Conservation (phyloP, 208 protist species). For the Crithidia fasciculata region DNA sequence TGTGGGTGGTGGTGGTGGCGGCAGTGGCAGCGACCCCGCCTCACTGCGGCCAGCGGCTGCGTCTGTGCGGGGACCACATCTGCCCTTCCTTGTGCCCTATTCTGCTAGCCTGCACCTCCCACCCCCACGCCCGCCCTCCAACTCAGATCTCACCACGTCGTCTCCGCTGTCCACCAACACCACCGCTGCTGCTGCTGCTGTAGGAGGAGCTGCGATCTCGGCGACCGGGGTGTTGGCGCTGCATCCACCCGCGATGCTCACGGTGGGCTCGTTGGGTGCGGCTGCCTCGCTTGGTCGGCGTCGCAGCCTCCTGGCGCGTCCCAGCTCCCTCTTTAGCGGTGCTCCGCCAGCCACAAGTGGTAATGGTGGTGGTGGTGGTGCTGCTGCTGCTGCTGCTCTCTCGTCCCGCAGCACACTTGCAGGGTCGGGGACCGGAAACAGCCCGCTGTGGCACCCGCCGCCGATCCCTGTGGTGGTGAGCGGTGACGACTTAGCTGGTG, state of each 20-base stretch:
- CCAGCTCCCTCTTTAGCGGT: conserved; percentile 9
- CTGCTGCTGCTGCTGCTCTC: not conserved
- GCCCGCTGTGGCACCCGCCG: conserved; percentile 13
- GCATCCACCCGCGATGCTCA: not conserved
- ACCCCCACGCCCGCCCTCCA: conserved; percentile 1
- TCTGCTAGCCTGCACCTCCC: not conserved
- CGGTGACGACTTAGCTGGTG: conserved; percentile 8
- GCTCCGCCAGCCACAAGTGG: not conserved
- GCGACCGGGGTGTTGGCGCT: not conserved
- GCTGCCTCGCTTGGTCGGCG: conserved; percentile 14
- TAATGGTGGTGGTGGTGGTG: not conserved
- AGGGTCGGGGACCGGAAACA: not conserved
- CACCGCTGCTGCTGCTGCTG: not conserved
- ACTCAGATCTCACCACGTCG: not conserved
- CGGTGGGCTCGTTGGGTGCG: conserved; percentile 17
- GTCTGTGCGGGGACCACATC: not conserved
- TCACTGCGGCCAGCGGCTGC: not conserved
- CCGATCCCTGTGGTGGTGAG: not conserved
- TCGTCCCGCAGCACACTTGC: not conserved
- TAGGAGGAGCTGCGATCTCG: not conserved
- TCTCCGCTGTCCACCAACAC: not conserved
- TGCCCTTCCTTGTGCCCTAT: not conserved
- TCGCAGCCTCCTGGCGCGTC: conserved; percentile 12
- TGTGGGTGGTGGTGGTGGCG: not conserved
- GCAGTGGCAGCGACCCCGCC: not conserved